Conservation (phyloP, 179 eudicot species). For the Drosera spatulata region DNA sequence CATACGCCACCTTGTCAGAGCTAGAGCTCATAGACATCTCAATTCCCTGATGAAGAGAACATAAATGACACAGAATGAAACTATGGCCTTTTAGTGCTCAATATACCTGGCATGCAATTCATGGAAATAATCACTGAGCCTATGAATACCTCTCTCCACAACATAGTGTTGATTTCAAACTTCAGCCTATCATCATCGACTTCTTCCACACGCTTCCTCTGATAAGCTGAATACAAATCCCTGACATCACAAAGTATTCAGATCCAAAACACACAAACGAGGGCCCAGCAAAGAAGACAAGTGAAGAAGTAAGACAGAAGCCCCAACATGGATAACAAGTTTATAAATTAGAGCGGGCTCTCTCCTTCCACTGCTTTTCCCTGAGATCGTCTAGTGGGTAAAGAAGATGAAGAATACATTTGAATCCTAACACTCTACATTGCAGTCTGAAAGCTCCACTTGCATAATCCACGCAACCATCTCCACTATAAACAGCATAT, state of each 20-base stretch:
- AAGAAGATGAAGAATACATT: too few relatives aligned
- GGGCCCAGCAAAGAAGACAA: too few relatives aligned
- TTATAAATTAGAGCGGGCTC: too few relatives aligned
- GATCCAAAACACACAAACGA: too few relatives aligned
- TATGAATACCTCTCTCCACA: slow-evolving; percentile 54
- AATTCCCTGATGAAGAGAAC: slow-evolving; percentile 49
- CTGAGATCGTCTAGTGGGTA: too few relatives aligned
- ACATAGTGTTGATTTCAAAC: slow-evolving; percentile 79
- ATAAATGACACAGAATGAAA: not conserved
- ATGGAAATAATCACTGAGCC: not conserved
- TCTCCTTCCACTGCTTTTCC: too few relatives aligned
- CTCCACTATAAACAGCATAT: too few relatives aligned
- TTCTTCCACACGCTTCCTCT: slow-evolving; percentile 53
- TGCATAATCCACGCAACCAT: too few relatives aligned
- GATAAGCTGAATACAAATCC: slow-evolving; percentile 60
- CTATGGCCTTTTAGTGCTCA: not conserved
- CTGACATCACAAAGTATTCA: slow-evolving; percentile 12
- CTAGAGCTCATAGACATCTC: slow-evolving; percentile 73
- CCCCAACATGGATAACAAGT: too few relatives aligned
- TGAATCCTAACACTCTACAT: too few relatives aligned
- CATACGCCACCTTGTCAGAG: slow-evolving; percentile 53
- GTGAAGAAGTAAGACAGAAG: too few relatives aligned
- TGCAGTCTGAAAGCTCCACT: too few relatives aligned
- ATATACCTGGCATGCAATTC: not conserved
- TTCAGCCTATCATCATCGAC: slow-evolving; percentile 79